Conservation (phyloP, 768 basidiomycete genomes). For the Rubroboletus pulcherrimus region DNA sequence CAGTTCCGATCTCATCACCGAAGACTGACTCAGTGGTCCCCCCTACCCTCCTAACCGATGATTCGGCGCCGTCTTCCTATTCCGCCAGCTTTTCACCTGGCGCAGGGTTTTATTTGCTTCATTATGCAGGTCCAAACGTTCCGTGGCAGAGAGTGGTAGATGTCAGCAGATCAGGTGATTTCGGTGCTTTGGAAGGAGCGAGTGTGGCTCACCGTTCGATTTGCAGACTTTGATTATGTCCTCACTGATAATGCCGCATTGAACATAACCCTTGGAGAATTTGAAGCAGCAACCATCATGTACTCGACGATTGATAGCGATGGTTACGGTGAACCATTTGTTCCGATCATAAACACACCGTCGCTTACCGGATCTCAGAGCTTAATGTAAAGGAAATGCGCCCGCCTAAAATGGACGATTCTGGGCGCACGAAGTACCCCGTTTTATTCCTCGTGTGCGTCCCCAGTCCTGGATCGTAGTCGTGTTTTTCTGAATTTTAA, state of each 20-base stretch:
- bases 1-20: slow-evolving; percentile 62
- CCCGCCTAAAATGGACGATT: slow-evolving; percentile 89
- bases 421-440: slow-evolving; percentile 94
- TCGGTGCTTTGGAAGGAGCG: not conserved
- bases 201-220: not conserved
- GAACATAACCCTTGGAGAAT: slow-evolving; percentile 59
- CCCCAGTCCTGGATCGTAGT: not conserved
- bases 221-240: slow-evolving; percentile 55
- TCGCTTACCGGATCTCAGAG: slow-evolving; percentile 44
- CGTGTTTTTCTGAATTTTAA: slow-evolving; percentile 8
- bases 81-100: slow-evolving; percentile 75
- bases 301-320: slow-evolving; percentile 75
- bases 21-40: slow-evolving; percentile 31
- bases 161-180: slow-evolving; percentile 44
- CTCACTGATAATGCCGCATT: slow-evolving; percentile 71
- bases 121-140: slow-evolving; percentile 74
- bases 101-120: slow-evolving; percentile 79
- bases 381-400: slow-evolving; percentile 89
- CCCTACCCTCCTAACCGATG: slow-evolving; percentile 52
- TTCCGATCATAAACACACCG: slow-evolving; percentile 13
- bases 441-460: slow-evolving; percentile 83
- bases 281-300: slow-evolving; percentile 65
- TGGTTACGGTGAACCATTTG: slow-evolving; percentile 58
- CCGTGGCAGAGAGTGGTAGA: slow-evolving; percentile 85
- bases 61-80: slow-evolving; percentile 52